These are phyloP conservation scores for Malus hybrid DNA, from an alignment of 331 rosid species.

Conservation along the genomic window DNA sequence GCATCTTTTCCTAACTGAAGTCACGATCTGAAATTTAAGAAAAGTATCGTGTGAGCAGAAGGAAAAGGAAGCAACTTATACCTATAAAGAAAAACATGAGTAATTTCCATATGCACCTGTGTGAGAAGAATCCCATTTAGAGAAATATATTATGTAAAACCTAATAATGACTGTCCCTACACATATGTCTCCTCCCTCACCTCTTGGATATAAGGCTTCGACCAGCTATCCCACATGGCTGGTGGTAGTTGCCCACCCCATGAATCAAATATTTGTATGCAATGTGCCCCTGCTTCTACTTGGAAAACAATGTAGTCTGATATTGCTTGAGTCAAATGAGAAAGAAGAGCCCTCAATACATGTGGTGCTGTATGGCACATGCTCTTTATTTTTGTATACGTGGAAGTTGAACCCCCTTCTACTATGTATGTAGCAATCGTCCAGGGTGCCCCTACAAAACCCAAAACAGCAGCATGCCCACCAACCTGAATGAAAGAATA, in stretches of 20 bases:
- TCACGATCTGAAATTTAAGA: slow-evolving; percentile 60
- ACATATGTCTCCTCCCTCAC: slow-evolving; percentile 22
- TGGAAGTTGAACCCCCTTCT: slow-evolving; percentile 93
- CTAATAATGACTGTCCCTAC: too few species aligned
- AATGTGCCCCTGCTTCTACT: slow-evolving; percentile 87
- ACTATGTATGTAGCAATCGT: slow-evolving; percentile 92
- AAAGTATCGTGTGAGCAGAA: background rate
- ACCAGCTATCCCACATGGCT: slow-evolving; percentile 90
- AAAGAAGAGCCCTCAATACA: slow-evolving; percentile 69
- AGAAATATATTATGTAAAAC: background rate
- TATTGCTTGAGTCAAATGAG: slow-evolving; percentile 81
- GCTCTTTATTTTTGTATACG: slow-evolving; percentile 79
- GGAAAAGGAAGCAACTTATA: background rate
- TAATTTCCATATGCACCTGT: background rate
- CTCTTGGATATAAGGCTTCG: slow-evolving; percentile 89
- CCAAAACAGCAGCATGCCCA: slow-evolving; percentile 79
- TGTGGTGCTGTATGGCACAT: slow-evolving; percentile 94
- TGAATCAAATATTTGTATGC: slow-evolving; percentile 91
- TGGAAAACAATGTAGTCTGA: slow-evolving; percentile 75
- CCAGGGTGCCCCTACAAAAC: slow-evolving; percentile 99
- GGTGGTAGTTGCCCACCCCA: slow-evolving; percentile 99
- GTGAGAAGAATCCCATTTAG: background rate
- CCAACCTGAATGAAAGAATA: slow-evolving; percentile 52
- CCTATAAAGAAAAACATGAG: background rate
- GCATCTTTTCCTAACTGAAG: slow-evolving; percentile 53